Base-by-base conservation (phyloP, 1,284 basidiomycete genomes). In the Gomphus sp. region DNA sequence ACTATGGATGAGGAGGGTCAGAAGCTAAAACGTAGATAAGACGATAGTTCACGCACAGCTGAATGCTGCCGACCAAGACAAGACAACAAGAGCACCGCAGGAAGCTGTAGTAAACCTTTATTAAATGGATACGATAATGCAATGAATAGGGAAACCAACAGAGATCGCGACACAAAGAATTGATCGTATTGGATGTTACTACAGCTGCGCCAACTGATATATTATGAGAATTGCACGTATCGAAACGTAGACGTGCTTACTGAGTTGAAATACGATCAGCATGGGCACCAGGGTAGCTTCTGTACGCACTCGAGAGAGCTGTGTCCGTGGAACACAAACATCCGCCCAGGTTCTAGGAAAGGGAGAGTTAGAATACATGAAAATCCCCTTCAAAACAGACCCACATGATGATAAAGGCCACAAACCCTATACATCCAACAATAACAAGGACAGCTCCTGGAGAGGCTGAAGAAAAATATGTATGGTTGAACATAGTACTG, bases 391-490 rank as follows among this genome's bases (percentile, higher is more conserved):
- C 45, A 22, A 56, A 31, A 11, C 9, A 34, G 11, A 52, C 31
- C 18, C 36, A 52, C 31, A n/a, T 39, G 34, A 52, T 36, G 52
- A 16, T n/a, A 16, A 55, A 14, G 12, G 34, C 14, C 16, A 31
- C 22, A 47, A 44, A 59, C 28, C 45, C 41, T 5, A 59, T 47
- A 14, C 33, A 36, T 22, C 58, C 44, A 16, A 59, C 5, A 33
- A 59, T 48, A 8, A 59, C 43, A 14, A 59, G 51, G 22, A 55
- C 58, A 18, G 58, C 51, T 54, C 58, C 58, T 25, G 58, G 52
- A 9, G 58, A 48, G 14, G 33, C 58, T 59, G 22, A 3, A 14
- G 5, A 12, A n/a, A n/a, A n/a, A n/a, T 36, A n/a, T 34, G 11
- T 7, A 14, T 22, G 16, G 31, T 31, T 6, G 22, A n/a, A 34